Percentiles rank a stretch among this genome's conserved stretches.
Evolutionary conservation across 129 eudicot species (phyloP).

Genomic region (Centella asiatica): DNA sequence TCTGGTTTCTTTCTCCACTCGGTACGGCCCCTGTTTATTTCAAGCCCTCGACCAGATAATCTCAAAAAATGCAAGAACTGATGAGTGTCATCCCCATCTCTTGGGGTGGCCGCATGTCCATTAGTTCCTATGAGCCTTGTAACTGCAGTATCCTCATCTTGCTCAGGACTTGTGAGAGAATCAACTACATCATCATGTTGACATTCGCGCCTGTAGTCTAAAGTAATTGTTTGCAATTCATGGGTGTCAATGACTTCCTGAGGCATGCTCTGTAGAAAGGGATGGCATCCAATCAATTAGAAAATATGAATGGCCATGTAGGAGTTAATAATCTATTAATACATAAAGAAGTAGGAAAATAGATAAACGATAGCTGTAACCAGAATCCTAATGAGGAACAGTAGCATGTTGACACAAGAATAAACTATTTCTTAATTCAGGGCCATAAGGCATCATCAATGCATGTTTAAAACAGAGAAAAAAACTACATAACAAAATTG

Average conservation of each 20-base stretch:
- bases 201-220: slow-evolving; percentile 90
- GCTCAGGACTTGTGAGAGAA: slow-evolving; percentile 71
- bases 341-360: too few species aligned
- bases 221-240: slow-evolving; percentile 77
- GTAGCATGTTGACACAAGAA: not conserved
- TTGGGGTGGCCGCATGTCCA: slow-evolving; percentile 35
- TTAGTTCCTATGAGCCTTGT: slow-evolving; percentile 36
- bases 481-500: too few species aligned
- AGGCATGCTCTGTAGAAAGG: slow-evolving; percentile 64
- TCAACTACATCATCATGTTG: slow-evolving; percentile 80
- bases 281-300: not conserved
- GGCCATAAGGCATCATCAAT: too few species aligned
- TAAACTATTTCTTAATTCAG: too few species aligned
- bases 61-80: slow-evolving; percentile 75
- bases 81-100: slow-evolving; percentile 20
- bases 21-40: slow-evolving; percentile 74
- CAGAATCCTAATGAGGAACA: not conserved
- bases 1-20: slow-evolving; percentile 81
- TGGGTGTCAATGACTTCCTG: slow-evolving; percentile 79
- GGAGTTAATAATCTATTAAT: too few species aligned
- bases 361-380: not conserved
- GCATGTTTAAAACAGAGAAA: too few species aligned
- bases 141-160: slow-evolving; percentile 17
- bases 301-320: not conserved
- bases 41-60: slow-evolving; percentile 56